Evolutionary conservation across 1,284 basidiomycete species (phyloP).

Genomic region (Laetiporus sulphureus): DNA sequence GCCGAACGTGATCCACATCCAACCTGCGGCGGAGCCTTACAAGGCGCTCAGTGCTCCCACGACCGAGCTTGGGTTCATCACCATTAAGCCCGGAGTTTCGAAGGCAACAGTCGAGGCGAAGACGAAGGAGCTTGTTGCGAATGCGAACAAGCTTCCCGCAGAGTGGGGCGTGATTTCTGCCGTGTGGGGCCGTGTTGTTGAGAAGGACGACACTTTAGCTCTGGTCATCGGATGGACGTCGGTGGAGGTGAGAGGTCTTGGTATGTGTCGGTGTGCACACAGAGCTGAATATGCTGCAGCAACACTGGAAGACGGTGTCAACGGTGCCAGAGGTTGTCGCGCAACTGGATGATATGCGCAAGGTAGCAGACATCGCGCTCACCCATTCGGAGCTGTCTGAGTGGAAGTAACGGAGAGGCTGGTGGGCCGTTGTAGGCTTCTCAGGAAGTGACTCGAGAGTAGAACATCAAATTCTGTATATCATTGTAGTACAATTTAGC

Average conservation of each 20-base stretch:
- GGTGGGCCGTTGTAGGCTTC: too few species aligned
- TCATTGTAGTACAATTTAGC: too few species aligned
- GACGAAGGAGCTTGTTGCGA: slow-evolving; percentile 9
- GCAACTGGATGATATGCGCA: slow-evolving; percentile 6
- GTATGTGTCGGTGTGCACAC: too few species aligned
- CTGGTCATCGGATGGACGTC: slow-evolving; percentile 18
- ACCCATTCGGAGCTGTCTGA: slow-evolving; percentile 3
- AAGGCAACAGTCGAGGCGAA: slow-evolving; percentile 9
- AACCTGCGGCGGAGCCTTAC: slow-evolving; percentile 14
- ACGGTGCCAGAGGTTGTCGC: slow-evolving; percentile 6
- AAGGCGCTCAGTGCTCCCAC: slow-evolving; percentile 17
- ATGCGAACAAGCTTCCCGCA: slow-evolving; percentile 7
- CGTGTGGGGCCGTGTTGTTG: slow-evolving; percentile 15
- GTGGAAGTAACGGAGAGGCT: neutral
- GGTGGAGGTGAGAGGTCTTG: slow-evolving; percentile 18
- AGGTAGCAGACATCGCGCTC: slow-evolving; percentile 8
- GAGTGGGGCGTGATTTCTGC: slow-evolving; percentile 8
- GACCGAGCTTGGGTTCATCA: slow-evolving; percentile 16
- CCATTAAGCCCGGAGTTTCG: slow-evolving; percentile 12
- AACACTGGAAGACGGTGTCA: slow-evolving; percentile 13
- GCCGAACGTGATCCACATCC: slow-evolving; percentile 14
- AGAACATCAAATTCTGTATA: too few species aligned
- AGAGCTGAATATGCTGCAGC: slow-evolving; percentile 4
- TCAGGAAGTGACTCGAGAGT: too few species aligned
- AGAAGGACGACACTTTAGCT: slow-evolving; percentile 11